Percentiles rank a stretch among this genome's conserved stretches.
phyloP scores from a whole-genome alignment of 2,329 filamentous ascomycete species.

The Metarhizium humberi region DNA sequence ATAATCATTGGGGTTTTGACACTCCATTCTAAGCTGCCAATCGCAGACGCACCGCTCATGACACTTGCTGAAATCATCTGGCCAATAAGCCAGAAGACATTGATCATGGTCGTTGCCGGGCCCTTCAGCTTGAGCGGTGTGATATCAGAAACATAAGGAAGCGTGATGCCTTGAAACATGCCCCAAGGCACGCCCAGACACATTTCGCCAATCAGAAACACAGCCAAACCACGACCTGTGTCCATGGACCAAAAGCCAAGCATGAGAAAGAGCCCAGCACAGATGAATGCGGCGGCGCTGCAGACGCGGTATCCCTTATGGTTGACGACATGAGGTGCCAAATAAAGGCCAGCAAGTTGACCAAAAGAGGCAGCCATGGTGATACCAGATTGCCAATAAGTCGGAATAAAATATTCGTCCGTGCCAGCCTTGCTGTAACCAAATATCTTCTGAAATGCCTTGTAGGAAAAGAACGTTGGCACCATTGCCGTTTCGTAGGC shows the following conservation, averaged over 20 bases:
- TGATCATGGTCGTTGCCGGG: background rate
- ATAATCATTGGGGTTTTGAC: background rate
- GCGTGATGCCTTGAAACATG: background rate
- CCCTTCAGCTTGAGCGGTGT: background rate
- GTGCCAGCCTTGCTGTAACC: background rate
- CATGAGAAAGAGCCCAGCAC: conserved; percentile 24
- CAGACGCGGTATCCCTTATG: conserved; percentile 11
- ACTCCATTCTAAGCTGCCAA: background rate
- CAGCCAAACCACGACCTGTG: background rate
- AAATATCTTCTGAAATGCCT: conserved; percentile 5
- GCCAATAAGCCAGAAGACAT: conserved; percentile 1
- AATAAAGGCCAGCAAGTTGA: conserved; percentile 9
- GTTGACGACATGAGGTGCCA: conserved; percentile 8
- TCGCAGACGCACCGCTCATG: background rate
- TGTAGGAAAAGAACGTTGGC: conserved; percentile 10
- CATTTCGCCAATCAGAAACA: background rate
- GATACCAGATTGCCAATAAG: conserved; percentile 9
- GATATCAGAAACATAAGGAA: conserved; percentile 2
- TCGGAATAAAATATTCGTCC: background rate
- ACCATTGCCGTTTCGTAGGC: conserved; percentile 20
- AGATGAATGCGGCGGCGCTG: conserved; percentile 24
- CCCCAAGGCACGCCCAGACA: background rate
- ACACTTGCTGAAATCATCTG: background rate
- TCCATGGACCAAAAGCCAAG: conserved; percentile 1
- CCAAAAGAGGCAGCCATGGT: conserved; percentile 7